phyloP scores from a whole-genome alignment of 2,329 filamentous ascomycete species.

The Sporothrix brunneoviolacea region DNA sequence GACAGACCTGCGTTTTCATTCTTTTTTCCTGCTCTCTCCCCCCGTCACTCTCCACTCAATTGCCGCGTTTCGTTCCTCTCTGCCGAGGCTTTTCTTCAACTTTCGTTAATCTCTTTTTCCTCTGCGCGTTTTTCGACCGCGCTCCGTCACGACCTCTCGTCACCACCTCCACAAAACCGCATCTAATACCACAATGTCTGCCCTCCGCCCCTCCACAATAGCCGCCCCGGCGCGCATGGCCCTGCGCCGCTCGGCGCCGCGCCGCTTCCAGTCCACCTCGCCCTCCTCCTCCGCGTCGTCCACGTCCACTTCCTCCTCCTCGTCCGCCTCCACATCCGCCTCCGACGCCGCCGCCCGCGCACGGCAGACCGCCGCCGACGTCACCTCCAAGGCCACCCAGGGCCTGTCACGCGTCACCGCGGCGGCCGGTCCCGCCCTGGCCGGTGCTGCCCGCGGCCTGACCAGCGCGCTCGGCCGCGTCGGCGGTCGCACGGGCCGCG shows the following conservation, averaged over 20 bases:
- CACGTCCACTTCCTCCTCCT: conserved; percentile 25
- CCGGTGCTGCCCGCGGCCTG: conserved; percentile 62
- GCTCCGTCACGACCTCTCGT: background rate
- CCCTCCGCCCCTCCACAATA: conserved; percentile 36
- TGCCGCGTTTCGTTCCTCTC: no score
- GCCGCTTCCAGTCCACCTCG: conserved; percentile 56
- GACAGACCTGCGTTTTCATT: no score
- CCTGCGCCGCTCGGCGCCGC: conserved; percentile 32
- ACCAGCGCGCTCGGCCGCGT: conserved; percentile 63
- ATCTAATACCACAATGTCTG: conserved; percentile 15
- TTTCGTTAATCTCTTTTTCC: background rate
- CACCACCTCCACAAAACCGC: background rate
- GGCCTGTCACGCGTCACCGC: conserved; percentile 76
- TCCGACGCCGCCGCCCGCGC: conserved; percentile 37
- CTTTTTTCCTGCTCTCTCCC: background rate
- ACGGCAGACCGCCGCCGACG: conserved; percentile 34
- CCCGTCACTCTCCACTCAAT: background rate
- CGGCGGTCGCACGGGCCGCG: conserved; percentile 74
- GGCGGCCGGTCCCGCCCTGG: conserved; percentile 71
- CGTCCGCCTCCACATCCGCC: conserved; percentile 44
- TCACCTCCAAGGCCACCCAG: conserved; percentile 63
- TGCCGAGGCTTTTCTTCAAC: conserved; percentile 3
- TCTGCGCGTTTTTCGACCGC: conserved; percentile 13
- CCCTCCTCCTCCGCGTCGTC: conserved; percentile 35
- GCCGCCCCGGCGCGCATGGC: conserved; percentile 22